Percentiles rank a stretch among this genome's conserved stretches.
These are phyloP conservation scores for Volvox reticuliferus DNA, from an alignment of 139 green algal genomes.

Conservation along the genomic window DNA sequence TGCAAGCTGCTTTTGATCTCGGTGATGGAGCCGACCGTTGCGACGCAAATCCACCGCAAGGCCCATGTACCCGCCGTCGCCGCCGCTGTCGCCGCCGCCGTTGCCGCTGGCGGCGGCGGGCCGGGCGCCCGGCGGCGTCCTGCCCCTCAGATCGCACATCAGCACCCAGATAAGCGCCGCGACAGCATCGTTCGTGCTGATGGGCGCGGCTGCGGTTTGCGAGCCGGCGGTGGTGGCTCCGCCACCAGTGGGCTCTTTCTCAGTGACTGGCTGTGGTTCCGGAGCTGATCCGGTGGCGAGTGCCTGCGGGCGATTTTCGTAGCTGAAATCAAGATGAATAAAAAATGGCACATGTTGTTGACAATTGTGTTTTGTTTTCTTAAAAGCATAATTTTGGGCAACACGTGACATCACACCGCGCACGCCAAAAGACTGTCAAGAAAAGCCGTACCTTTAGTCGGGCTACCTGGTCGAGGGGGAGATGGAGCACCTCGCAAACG, in stretches of 20 bases:
- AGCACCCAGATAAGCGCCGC: slow-evolving; percentile 48
- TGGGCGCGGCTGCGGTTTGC: background rate
- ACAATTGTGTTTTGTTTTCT: too few relatives aligned
- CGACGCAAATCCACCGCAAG: slow-evolving; percentile 51
- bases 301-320: too few relatives aligned
- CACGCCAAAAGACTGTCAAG: too few relatives aligned
- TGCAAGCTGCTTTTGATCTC: too few relatives aligned
- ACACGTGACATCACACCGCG: too few relatives aligned
- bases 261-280: background rate
- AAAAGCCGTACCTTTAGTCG: slow-evolving; percentile 39
- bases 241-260: background rate
- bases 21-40: slow-evolving; percentile 19
- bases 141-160: slow-evolving; percentile 47
- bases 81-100: background rate
- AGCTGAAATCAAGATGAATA: too few relatives aligned
- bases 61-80: slow-evolving; percentile 31
- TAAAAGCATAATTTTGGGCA: too few relatives aligned
- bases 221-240: background rate
- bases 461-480: slow-evolving; percentile 20
- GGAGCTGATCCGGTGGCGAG: background rate
- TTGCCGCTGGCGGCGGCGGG: background rate
- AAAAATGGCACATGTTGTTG: too few relatives aligned
- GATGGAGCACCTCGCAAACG: slow-evolving; percentile 43
- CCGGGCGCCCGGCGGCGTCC: slow-evolving; percentile 24
- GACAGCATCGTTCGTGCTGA: slow-evolving; percentile 61